Conservation (phyloP, 805 yeast species). For the Maudiozyma turicensis region DNA sequence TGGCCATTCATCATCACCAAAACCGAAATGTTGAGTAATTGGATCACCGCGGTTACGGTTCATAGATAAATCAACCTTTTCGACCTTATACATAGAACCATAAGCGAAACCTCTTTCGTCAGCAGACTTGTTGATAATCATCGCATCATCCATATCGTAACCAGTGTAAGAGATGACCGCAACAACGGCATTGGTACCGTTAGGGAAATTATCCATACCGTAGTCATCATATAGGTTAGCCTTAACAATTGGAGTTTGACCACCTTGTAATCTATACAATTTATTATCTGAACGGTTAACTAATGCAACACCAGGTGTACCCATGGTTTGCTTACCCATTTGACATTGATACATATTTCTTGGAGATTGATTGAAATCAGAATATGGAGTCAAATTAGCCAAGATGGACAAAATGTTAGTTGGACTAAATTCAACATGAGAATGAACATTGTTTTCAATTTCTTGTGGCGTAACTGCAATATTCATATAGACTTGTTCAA, state of each 20-base stretch:
- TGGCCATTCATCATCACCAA: constrained; percentile 91
- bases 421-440: constrained; percentile 92
- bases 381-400: constrained; percentile 95
- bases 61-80: constrained; percentile 72
- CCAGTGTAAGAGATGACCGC: constrained; percentile 98
- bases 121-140: constrained; percentile 95
- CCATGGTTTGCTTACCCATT: constrained; percentile 99
- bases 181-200: constrained; percentile 96
- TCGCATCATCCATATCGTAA: constrained; percentile 99
- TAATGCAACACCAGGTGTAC: constrained; percentile 96
- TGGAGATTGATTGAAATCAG: constrained; percentile 98
- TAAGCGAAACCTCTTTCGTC: constrained; percentile 97
- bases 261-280: constrained; percentile 82
- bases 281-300: constrained; percentile 91
- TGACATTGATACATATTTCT: constrained; percentile 99
- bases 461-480: constrained; percentile 92
- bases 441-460: constrained; percentile 68
- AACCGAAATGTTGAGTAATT: constrained; percentile 86
- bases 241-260: constrained; percentile 95
- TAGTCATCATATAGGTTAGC: constrained; percentile 90
- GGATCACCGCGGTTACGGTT: constrained; percentile 89
- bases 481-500: constrained; percentile 95
- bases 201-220: constrained; percentile 97
- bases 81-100: constrained; percentile 93
- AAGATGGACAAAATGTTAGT: constrained; percentile 88